Base-by-base conservation (phyloP, 305 asterid genomes). In the Fraxinus angustifolia region DNA sequence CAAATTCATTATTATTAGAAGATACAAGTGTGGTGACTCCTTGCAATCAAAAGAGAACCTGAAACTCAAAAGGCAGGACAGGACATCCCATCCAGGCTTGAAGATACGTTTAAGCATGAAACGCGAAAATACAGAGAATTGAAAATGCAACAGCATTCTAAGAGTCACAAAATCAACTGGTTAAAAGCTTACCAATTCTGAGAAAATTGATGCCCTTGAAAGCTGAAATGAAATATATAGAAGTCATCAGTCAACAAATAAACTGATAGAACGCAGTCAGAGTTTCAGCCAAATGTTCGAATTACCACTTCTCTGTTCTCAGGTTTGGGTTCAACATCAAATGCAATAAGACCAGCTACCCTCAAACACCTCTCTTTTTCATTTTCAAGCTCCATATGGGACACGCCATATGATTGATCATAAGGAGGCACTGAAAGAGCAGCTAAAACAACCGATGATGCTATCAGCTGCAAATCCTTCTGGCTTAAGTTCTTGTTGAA, bases 391-490 rank as follows among this genome's bases (percentile, higher is more conserved):
- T 91, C 99, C 86, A 87, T 21, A 87, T 93, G 98, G 86, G 98
- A 95, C 17, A 92, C 94, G 8, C 97, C 97, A 67, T 84, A 86
- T n/a, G 89, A 85, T 53, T 87, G 91, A 76, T 93, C 96, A 87
- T 91, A 93, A 60, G 97, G 99, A 74, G 94, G 92, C 34, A 93
- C 97, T 1, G 98, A 92, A 60, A 96, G 93, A 34, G 98, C 97
- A 83, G 99, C 98, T 78, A 94, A 86, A 81, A 92, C 97, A 82
- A 92, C 99, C 6, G 95, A 92, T 3, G 99, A 96, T 81, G 99
- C 99, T 80, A 94, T 93, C 85, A 94, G 81, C 85, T 91, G 97
- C 87, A 94, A 86, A 88, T 95, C 99, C 85, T 91, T 93, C 90
- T 94, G 99, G 86, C 88, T 94, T 36, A 95, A 90, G 85, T 94